Evolutionary conservation across 176 grass and related monocot genomes (phyloP), one percentile per base, ranked within the genome.

Genomic region (Eleusine coracana): DNA sequence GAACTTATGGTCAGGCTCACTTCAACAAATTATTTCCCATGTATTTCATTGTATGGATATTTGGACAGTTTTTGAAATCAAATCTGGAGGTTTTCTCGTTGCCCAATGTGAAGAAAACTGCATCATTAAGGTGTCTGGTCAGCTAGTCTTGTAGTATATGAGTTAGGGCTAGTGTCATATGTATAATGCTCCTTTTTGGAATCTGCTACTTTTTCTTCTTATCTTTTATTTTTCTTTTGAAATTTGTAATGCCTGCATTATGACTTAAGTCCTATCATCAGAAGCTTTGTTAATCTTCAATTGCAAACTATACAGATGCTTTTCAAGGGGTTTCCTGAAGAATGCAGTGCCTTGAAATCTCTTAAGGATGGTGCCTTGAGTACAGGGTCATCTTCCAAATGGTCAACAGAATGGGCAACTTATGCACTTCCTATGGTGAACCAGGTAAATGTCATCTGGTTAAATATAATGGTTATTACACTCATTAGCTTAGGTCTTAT

Each of bases 301-400:
- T 78, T 64, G 10, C 16, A 67, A 82, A 73, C 20, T 50, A 76
- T 85, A 61, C 89, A 98, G 93, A 95, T 95, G 89, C 91, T 96
- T 71, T 98, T 98, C 72, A 95, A 93, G 72, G 93, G 89, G 27
- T 93, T 95, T 88, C 96, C 91, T 1, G 85, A 95, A 77, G 86
- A 89, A 77, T 98, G 96, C 16, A 15, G 68, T 46, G 41, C 51
- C 59, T 75, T 98, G 87, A 90, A 90, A 82, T 88, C 87, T 48
- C 86, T 95, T 25, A 95, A 68, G 66, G 77, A 91, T 66, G 92
- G 89, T 74, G 89, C 96, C 73, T 82, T 93, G 87, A 66, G 69
- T 73, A 93, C 79, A 70, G 82, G 86, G 3, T 90, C 79, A 23
- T 88, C 82, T 75, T 83, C 93, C 7, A 98, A 79, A 81, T 96